These are phyloP conservation scores for Wickerhamomyces hampshirensis DNA, from an alignment of 805 yeast genomes.

Conservation along the genomic window DNA sequence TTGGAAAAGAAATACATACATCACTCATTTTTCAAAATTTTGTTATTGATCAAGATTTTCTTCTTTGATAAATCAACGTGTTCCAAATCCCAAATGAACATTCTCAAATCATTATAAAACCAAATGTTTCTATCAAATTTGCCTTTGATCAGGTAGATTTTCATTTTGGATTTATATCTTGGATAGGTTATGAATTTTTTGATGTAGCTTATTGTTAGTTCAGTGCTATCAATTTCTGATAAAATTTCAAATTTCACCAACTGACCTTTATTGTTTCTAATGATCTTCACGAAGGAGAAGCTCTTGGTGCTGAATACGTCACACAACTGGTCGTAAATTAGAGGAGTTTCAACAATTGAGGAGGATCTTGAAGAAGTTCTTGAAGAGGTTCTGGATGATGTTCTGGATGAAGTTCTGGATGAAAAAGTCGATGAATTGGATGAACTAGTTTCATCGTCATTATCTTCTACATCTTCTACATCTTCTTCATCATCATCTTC, in stretches of 20 bases:
- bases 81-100: conserved; percentile 26
- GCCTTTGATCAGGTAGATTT: conserved; percentile 28
- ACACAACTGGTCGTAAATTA: conserved; percentile 19
- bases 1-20: no score
- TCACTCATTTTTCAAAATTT: conserved; percentile 8
- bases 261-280: conserved; percentile 35
- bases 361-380: no score
- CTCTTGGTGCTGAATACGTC: conserved; percentile 12
- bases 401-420: no score
- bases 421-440: no score
- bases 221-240: conserved; percentile 9
- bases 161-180: conserved; percentile 41
- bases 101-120: conserved; percentile 27
- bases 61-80: conserved; percentile 14
- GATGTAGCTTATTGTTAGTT: conserved; percentile 23
- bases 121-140: conserved; percentile 22
- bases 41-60: conserved; percentile 22
- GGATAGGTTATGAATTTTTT: conserved; percentile 38
- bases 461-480: neutral
- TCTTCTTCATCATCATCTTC: conserved; percentile 5
- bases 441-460: neutral
- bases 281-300: conserved; percentile 33
- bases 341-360: no score
- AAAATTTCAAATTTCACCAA: conserved; percentile 33
- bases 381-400: no score